Evolutionary conservation across 148 eudicot species (phyloP), one percentile per base, ranked within the genome.

Genomic region (Diospyros lotus): DNA sequence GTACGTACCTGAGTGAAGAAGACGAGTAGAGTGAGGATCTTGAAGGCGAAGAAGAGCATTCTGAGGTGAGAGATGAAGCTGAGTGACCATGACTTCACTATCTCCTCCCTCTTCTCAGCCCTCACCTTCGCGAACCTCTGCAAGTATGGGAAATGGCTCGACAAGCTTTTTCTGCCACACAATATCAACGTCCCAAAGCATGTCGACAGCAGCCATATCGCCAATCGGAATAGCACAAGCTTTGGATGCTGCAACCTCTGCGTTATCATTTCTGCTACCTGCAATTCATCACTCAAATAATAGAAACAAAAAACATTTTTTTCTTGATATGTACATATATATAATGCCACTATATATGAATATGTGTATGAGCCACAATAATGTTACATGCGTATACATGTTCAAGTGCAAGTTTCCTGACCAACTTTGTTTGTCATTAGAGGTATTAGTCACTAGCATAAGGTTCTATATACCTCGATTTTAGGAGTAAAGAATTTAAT

Each of bases 1-100:
- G 28, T 28, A 28, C 28, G 28, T 28, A 85, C 93, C 93, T 84
- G 89, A 69, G 88, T 84, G 80, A 87, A 89, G 71, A 82, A 87
- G 7, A 83, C 77, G 14, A 87, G 67, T 0, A 81, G 71, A 52
- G 78, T 74, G 68, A 89, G 77, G 42, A 78, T 1, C 42, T 84
- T 89, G 14, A 73, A 0, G 40, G 73, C 78, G 12, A 73, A 3
- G 69, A 78, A 89, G 10, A 79, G 69, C 78, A 82, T 52, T 17
- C 89, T 83, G 4, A 46, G 45, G 43, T 77, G 72, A 17, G 15
- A 48, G 43, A 89, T 64, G 58, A 68, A 80, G 85, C 88, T 82
- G 3, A 54, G 45, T 45, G 91, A 77, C 85, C 87, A 86, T 38
- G 91, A 84, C 12, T 44, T 73, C 39, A 82, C 2, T 3, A 84